Percentiles rank a stretch among this genome's conserved stretches.
phyloP scores from a whole-genome alignment of 2,329 filamentous ascomycete species.

The Colletotrichum eleusines region DNA sequence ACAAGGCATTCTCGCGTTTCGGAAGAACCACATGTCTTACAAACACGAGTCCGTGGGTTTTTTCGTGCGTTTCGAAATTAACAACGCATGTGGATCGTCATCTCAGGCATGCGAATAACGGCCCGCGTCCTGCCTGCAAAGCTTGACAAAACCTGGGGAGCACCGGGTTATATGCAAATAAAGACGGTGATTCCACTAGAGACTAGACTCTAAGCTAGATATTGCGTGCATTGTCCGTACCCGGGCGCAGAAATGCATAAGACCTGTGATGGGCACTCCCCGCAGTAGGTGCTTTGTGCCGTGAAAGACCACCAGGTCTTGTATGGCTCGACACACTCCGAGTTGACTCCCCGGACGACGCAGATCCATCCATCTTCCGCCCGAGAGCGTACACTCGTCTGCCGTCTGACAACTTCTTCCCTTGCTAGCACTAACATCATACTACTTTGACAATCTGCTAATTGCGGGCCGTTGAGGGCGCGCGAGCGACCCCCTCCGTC shows the following conservation, averaged over 20 bases:
- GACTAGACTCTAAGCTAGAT: conserved; percentile 26
- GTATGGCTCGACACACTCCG: conserved; percentile 4
- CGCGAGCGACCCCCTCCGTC: conserved; percentile 34
- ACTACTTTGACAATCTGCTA: conserved; percentile 35
- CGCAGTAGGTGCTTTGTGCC: background rate
- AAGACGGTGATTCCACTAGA: conserved; percentile 34
- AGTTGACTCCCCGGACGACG: conserved; percentile 16
- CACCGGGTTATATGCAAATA: conserved; percentile 16
- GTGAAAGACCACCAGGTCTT: background rate
- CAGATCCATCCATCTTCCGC: conserved; percentile 16
- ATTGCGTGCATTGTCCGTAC: conserved; percentile 18
- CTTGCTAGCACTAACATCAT: conserved; percentile 39
- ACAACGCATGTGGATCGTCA: background rate
- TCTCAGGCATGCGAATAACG: background rate
- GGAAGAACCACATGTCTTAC: background rate
- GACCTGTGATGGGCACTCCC: background rate
- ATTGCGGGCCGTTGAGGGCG: conserved; percentile 41
- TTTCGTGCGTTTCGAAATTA: background rate
- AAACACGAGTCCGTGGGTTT: background rate
- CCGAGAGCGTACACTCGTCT: conserved; percentile 9
- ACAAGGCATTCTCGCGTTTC: conserved; percentile 13
- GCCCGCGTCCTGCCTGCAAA: background rate
- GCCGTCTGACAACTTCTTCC: conserved; percentile 2
- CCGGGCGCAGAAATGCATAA: conserved; percentile 20
- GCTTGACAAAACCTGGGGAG: background rate